These are phyloP conservation scores for Colletotrichum siamense DNA, from an alignment of 2,329 filamentous ascomycete genomes.

Conservation along the genomic window DNA sequence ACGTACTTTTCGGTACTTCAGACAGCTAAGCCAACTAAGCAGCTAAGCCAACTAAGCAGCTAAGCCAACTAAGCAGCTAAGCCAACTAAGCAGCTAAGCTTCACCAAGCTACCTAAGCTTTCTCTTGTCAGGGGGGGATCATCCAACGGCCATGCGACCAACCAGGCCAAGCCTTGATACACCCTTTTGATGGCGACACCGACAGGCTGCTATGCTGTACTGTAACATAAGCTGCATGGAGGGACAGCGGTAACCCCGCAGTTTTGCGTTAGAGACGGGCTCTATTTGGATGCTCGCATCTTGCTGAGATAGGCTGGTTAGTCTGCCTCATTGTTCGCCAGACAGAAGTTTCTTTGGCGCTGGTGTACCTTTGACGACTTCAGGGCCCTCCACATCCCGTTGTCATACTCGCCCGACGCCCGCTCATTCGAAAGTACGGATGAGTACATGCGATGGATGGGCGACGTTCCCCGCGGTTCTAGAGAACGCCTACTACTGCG, in stretches of 20 bases:
- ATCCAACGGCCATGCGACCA: not conserved
- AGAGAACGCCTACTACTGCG: not conserved
- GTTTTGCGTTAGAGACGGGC: not conserved
- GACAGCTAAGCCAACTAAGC: not conserved
- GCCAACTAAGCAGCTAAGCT: not conserved
- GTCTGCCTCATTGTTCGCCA: not conserved
- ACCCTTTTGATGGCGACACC: not conserved
- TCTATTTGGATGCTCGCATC: not conserved
- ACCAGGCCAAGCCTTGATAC: not conserved
- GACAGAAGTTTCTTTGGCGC: not conserved
- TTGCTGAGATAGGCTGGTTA: not conserved
- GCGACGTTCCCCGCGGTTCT: not conserved
- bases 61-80: not conserved
- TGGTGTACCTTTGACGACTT: not conserved
- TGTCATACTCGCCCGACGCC: not conserved
- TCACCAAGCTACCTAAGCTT: slow-evolving; percentile 1
- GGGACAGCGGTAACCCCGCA: not conserved
- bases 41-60: not conserved
- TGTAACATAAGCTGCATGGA: not conserved
- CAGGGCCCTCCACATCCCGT: not conserved
- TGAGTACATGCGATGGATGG: not conserved
- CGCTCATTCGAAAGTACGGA: not conserved
- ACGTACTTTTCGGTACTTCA: not conserved
- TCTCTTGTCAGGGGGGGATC: not conserved
- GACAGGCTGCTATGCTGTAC: not conserved